Evolutionary conservation across 169 alveolate species (phyloP), one percentile per base, ranked within the genome.

Genomic region (Miamiensis avidus): DNA sequence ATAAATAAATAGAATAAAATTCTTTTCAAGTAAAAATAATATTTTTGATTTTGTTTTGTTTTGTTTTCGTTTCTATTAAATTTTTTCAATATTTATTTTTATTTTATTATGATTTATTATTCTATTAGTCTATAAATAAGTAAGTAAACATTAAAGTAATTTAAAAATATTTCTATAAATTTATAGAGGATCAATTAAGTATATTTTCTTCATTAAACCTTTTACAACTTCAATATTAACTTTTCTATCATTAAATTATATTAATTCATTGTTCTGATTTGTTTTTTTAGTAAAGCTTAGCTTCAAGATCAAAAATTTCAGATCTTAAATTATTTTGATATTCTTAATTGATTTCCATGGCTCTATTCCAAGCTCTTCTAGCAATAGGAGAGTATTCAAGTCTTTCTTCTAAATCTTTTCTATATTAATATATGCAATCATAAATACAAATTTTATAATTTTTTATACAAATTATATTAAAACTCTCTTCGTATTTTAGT

Each of bases 361-460:
- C 84, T 75, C 90, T 74, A 74, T 81, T 74, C 87, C 90, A 81
- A 75, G 87, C 84, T 86, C 90, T 86, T 75, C 90, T 86, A 25
- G 87, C 31, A 30, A 86, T 81, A 6, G 87, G 84, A 29, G 74
- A 65, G 6, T 75, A 76, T 65, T 86, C 90, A 29, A 86, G 79
- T 76, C 81, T 79, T 34, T 86, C 83, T 34, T 86, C 90, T 4
- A 81, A 73, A 16, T 86, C 32, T 81, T 81, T 86, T 75, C 83
- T 78, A n/a, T 31, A 27, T 32, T 65, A 26, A 0, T 33, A 26
- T 29, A 31, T 28, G 33, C 31, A 31, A 75, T 29, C 31, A 4
- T 0, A 31, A 25, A 75, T 31, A 31, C 33, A 34, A 31, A 31
- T 65, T 75, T 20, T 1, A 11, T 25, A 65, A 20, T 65, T 25